Percentiles rank a stretch among this genome's conserved stretches.
Evolutionary conservation across 495 filamentous ascomycete genomes (phyloP).

Genomic region (Podospora sp.): DNA sequence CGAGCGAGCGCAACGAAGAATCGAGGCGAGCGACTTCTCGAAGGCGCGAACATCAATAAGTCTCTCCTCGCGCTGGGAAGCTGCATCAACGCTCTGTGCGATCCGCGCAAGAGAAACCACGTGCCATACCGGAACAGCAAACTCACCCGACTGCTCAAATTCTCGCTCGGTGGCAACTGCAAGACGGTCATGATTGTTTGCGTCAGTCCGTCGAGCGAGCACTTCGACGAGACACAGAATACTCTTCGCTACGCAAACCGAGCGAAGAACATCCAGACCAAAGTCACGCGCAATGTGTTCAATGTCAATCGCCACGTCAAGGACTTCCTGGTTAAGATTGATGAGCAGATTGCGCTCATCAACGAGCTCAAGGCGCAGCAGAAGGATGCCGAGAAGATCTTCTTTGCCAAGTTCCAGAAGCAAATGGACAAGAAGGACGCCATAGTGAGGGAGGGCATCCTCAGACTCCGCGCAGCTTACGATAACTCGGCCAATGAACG

Average conservation of each 20-base stretch:
- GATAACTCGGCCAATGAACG: slow-evolving; percentile 80
- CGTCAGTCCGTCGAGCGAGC: slow-evolving; percentile 91
- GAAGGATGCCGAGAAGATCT: slow-evolving; percentile 82
- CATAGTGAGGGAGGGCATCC: slow-evolving; percentile 78
- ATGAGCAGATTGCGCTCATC: slow-evolving; percentile 90
- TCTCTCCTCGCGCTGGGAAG: slow-evolving; percentile 92
- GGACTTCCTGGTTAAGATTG: slow-evolving; percentile 95
- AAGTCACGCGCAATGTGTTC: slow-evolving; percentile 96
- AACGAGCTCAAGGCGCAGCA: slow-evolving; percentile 92
- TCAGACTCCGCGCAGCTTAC: slow-evolving; percentile 78
- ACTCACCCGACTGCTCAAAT: slow-evolving; percentile 92
- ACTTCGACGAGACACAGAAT: slow-evolving; percentile 99
- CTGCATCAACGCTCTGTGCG: slow-evolving; percentile 98
- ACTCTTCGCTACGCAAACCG: slow-evolving; percentile 96
- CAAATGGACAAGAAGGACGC: slow-evolving; percentile 79
- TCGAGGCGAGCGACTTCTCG: slow-evolving; percentile 83
- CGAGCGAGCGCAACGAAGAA: slow-evolving; percentile 97
- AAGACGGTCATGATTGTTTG: slow-evolving; percentile 99
- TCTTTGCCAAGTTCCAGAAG: slow-evolving; percentile 88
- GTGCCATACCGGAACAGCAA: slow-evolving; percentile 98
- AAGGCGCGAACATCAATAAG: slow-evolving; percentile 99
- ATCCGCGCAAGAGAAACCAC: slow-evolving; percentile 88
- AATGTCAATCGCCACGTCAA: slow-evolving; percentile 99
- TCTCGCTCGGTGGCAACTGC: slow-evolving; percentile 96
- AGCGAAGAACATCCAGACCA: slow-evolving; percentile 99